These are phyloP conservation scores for Ophiostoma fasciatum DNA, from an alignment of 2,329 filamentous ascomycete species.

Conservation along the genomic window DNA sequence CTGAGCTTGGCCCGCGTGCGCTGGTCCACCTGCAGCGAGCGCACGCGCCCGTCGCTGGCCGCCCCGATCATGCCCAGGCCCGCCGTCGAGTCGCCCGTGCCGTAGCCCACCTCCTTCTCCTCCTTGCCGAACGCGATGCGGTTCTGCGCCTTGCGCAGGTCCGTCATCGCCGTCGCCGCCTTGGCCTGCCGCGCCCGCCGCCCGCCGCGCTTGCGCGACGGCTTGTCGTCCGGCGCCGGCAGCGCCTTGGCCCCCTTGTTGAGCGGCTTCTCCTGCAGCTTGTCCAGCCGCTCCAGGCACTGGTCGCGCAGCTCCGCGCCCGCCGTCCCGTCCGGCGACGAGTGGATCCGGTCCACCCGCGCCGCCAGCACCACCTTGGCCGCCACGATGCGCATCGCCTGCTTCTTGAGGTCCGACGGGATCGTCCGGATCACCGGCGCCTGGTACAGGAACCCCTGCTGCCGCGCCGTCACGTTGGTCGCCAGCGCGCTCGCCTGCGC, in stretches of 20 bases:
- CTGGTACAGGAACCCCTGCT: constrained; percentile 88
- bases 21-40: constrained; percentile 78
- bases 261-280: constrained; percentile 78
- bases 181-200: constrained; percentile 85
- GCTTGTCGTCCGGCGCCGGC: constrained; percentile 90
- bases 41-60: constrained; percentile 74
- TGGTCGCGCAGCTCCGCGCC: constrained; percentile 71
- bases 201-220: constrained; percentile 80
- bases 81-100: constrained; percentile 66
- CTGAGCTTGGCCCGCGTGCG: constrained; percentile 85
- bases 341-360: constrained; percentile 75
- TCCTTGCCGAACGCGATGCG: constrained; percentile 92
- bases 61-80: constrained; percentile 94
- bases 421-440: constrained; percentile 79
- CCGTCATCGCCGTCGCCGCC: constrained; percentile 93
- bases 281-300: constrained; percentile 76
- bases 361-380: constrained; percentile 91
- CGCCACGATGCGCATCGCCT: constrained; percentile 88
- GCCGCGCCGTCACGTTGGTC: constrained; percentile 78
- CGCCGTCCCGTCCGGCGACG: constrained; percentile 63
- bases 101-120: constrained; percentile 85
- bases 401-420: constrained; percentile 73
- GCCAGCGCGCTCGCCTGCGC: constrained; percentile 63
- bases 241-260: constrained; percentile 80
- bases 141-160: constrained; percentile 90